Evolutionary conservation across 495 filamentous ascomycete genomes (phyloP).

Genomic region (Cercophora newfieldiana): DNA sequence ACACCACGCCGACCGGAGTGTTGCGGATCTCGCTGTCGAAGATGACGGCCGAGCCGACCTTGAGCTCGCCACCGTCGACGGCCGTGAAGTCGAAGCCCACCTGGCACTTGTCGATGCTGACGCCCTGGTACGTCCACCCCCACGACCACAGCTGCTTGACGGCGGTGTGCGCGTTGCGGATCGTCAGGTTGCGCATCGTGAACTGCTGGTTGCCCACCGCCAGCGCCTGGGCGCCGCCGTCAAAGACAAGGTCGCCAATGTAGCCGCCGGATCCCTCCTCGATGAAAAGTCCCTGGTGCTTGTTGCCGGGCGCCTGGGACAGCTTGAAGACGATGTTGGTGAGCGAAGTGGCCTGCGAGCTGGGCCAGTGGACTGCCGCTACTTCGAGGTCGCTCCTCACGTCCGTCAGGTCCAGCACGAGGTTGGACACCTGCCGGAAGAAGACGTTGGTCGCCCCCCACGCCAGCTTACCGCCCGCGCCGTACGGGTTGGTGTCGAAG

Average conservation of each 20-base stretch:
- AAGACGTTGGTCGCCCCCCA: conserved; percentile 68
- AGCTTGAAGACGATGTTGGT: conserved; percentile 73
- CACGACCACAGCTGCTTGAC: conserved; percentile 54
- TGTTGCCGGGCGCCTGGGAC: conserved; percentile 52
- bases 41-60: conserved; percentile 72
- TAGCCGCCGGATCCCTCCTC: conserved; percentile 75
- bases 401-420: conserved; percentile 67
- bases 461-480: conserved; percentile 28
- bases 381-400: conserved; percentile 52
- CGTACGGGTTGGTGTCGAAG: conserved; percentile 61
- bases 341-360: conserved; percentile 69
- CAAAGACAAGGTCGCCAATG: conserved; percentile 69
- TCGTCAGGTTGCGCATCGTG: conserved; percentile 69
- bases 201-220: conserved; percentile 79
- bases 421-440: conserved; percentile 72
- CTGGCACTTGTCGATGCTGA: conserved; percentile 61
- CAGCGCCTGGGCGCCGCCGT: conserved; percentile 65
- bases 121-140: conserved; percentile 69
- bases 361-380: conserved; percentile 79
- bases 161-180: conserved; percentile 57
- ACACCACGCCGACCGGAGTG: conserved; percentile 55
- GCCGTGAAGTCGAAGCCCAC: conserved; percentile 65
- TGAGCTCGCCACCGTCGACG: conserved; percentile 39
- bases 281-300: conserved; percentile 75
- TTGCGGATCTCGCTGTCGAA: conserved; percentile 75